A percentile compares a stretch with the other conserved stretches of the same genome.
phyloP scores from a whole-genome alignment of 371 early-diverging fungal genomes.

The Mortierella sp. region DNA sequence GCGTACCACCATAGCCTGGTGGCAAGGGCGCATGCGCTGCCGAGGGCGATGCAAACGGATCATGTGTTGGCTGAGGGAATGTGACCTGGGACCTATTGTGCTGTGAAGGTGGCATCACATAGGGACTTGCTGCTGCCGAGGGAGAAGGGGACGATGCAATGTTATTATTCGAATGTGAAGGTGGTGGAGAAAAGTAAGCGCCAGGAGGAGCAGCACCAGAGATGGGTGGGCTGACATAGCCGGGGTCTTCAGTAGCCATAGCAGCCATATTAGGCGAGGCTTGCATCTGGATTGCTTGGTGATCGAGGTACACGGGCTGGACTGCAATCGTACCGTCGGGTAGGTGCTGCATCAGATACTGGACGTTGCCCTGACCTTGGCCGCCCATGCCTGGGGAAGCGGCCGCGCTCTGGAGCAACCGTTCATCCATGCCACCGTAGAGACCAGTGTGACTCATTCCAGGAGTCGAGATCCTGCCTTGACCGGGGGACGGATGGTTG shows the following conservation, averaged over 20 bases:
- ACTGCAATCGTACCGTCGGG: conserved; percentile 54
- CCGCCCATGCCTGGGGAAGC: conserved; percentile 36
- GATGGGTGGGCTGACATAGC: conserved; percentile 29
- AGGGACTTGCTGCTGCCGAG: conserved; percentile 4
- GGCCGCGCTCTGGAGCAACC: conserved; percentile 14
- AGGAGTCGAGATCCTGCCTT: conserved; percentile 20
- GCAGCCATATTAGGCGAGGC: conserved; percentile 18
- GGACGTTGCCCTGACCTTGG: conserved; percentile 32
- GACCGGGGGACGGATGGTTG: conserved; percentile 1
- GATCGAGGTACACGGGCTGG: conserved; percentile 50
- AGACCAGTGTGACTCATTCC: conserved; percentile 19
- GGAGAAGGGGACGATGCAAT: not conserved
- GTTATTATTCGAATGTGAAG: not conserved
- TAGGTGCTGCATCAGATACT: conserved; percentile 54
- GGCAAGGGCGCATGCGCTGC: conserved; percentile 24
- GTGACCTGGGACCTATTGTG: conserved; percentile 11
- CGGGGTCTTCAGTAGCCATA: too few species aligned
- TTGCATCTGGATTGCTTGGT: conserved; percentile 25
- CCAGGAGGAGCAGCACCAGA: not conserved
- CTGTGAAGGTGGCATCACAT: conserved; percentile 8
- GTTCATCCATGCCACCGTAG: conserved; percentile 31
- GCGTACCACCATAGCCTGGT: conserved; percentile 12
- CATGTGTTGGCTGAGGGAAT: conserved; percentile 28
- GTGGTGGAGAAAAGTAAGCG: conserved; percentile 36
- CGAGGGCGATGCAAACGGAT: conserved; percentile 44